These are phyloP conservation scores for Malassezia pachydermatis DNA, from an alignment of 1,284 basidiomycete genomes.

Conservation along the genomic window DNA sequence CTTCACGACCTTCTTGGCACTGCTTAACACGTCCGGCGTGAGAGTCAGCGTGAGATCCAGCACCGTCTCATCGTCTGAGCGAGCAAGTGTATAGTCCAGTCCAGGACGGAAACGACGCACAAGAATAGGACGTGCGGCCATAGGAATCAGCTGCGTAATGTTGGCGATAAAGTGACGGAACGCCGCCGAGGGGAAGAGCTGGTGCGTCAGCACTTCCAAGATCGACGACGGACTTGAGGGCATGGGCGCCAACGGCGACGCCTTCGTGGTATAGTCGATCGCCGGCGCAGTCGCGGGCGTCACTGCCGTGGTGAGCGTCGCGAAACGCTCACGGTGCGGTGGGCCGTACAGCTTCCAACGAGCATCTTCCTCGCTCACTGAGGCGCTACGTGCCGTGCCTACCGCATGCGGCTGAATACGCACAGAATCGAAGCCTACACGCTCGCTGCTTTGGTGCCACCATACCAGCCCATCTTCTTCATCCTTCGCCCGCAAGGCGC, in stretches of 20 bases:
- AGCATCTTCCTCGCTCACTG: constrained; percentile 17
- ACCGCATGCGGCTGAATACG: constrained; percentile 34
- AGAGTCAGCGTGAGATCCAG: constrained; percentile 82
- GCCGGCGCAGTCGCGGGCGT: constrained; percentile 21
- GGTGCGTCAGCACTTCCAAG: constrained; percentile 28
- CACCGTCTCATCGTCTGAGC: constrained; percentile 64
- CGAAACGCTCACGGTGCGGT: constrained; percentile 87
- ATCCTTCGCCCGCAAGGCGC: constrained; percentile 53
- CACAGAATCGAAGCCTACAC: constrained; percentile 15
- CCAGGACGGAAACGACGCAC: constrained; percentile 83
- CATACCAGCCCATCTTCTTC: constrained; percentile 52
- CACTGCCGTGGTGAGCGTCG: constrained; percentile 50
- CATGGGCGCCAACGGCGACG: constrained; percentile 21
- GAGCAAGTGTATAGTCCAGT: constrained; percentile 87
- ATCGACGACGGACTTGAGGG: constrained; percentile 27
- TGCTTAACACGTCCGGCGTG: constrained; percentile 58
- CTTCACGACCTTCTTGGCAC: constrained; percentile 28
- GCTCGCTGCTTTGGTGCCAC: constrained; percentile 31
- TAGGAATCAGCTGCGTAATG: constrained; percentile 66
- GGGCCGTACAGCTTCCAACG: constrained; percentile 70
- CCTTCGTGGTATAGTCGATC: constrained; percentile 12
- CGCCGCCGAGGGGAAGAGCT: constrained; percentile 62
- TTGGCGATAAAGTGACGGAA: constrained; percentile 82
- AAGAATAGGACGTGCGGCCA: constrained; percentile 58
- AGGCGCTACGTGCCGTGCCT: constrained; percentile 16